Evolutionary conservation across 192 early-diverging fungal species (phyloP), one percentile per base, ranked within the genome.

Genomic region (Anaeromyces robustus): DNA sequence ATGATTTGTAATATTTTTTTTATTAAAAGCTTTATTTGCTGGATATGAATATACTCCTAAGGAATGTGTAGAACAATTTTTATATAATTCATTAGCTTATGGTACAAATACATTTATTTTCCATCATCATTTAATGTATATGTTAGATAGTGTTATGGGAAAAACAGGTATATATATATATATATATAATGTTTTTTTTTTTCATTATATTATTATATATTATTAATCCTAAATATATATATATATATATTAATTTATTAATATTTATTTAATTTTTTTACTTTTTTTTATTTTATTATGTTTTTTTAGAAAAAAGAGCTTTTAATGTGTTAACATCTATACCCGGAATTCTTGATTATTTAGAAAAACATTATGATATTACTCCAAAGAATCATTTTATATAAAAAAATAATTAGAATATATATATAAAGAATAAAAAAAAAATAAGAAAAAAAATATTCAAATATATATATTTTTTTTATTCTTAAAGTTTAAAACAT

Each of bases 81-180:
- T 84, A 0, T 77, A 82, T 22, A 77, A 85, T 26, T 43, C 78
- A 12, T 41, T 84, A 26, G 83, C 81, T 4, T 96, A 94, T 82
- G 96, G 97, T 30, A 93, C 94, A 28, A 92, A 92, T 30, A 88
- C 88, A 1, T 93, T 93, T 82, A 95, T 99, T 30, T 89, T 95
- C 37, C 96, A 97, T 81, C 97, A 99, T 82, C 97, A 99, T 83
- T 80, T 99, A 30, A 96, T 96, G 94, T 98, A 89, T 85, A 97
- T 97, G 96, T 87, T 96, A 80, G 96, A 97, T 80, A 88, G 88
- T 77, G 78, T 87, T 30, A 95, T 98, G 95, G 90, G 88, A 81
- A 89, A 89, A 77, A 87, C 92, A 12, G 86, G 86, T 85, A 81
- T 29, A 79, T 59, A 2, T 4, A 22, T 14, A 52, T 14, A 52